Conservation (phyloP, 179 eudicot genomes). For the Beta corolliflora region DNA sequence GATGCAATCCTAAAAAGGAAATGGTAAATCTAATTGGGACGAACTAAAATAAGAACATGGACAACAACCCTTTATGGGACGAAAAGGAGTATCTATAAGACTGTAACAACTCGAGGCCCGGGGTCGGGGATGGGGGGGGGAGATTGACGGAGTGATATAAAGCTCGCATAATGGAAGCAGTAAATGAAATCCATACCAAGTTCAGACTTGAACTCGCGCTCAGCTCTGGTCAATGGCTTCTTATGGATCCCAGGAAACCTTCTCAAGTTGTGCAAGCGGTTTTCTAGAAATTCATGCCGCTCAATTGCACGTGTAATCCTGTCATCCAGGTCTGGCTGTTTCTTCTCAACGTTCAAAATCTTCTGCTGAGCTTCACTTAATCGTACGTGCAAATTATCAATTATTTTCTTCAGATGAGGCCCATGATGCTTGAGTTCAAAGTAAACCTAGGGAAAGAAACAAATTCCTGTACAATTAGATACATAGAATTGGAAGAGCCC, state of each 20-base stretch:
- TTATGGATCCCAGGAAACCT: conserved; percentile 68
- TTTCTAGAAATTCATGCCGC: conserved; percentile 59
- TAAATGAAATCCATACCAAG: conserved; percentile 48
- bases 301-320: conserved; percentile 53
- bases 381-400: conserved; percentile 65
- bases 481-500: conserved; percentile 3
- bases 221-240: conserved; percentile 85
- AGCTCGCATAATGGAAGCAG: not conserved
- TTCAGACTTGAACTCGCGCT: conserved; percentile 77
- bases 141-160: not conserved
- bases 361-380: conserved; percentile 59
- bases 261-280: conserved; percentile 69
- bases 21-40: too few species aligned
- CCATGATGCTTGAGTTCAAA: conserved; percentile 92
- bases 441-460: conserved; percentile 48
- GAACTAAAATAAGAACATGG: too few species aligned
- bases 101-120: too few species aligned
- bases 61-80: too few species aligned
- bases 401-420: conserved; percentile 70
- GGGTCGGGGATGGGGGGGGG: not conserved
- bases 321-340: conserved; percentile 55
- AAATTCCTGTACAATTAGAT: not conserved
- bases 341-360: conserved; percentile 62
- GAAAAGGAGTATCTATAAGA: too few species aligned
- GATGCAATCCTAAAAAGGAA: too few species aligned